Conservation (phyloP, 2,329 filamentous ascomycete species). For the Chaetomium sp. region DNA sequence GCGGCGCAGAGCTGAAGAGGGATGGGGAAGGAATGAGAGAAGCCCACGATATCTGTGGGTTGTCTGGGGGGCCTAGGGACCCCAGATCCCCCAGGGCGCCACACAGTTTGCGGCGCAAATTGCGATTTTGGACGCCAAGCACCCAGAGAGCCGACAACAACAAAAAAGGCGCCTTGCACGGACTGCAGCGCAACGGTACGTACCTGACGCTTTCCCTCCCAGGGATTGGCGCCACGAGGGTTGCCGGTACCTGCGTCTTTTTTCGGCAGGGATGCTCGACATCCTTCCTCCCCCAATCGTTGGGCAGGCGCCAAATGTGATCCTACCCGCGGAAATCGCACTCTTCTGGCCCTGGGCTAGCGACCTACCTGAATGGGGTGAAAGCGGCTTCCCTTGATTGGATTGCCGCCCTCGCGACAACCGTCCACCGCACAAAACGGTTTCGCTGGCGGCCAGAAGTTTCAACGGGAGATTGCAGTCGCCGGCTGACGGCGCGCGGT, state of each 20-base stretch:
- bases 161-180: conserved; percentile 15
- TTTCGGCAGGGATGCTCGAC: conserved; percentile 20
- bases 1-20: conserved; percentile 29
- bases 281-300: conserved; percentile 13
- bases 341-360: conserved; percentile 2
- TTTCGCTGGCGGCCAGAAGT: conserved; percentile 26
- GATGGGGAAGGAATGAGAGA: conserved; percentile 28
- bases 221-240: conserved; percentile 27
- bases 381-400: not conserved
- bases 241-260: conserved; percentile 32
- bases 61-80: conserved; percentile 5
- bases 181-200: conserved; percentile 19
- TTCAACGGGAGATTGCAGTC: conserved; percentile 37
- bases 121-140: conserved; percentile 30
- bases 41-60: conserved; percentile 28
- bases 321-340: not conserved
- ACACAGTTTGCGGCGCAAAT: conserved; percentile 28
- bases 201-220: conserved; percentile 24
- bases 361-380: conserved; percentile 4
- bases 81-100: not conserved
- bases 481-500: conserved; percentile 17
- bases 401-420: conserved; percentile 7
- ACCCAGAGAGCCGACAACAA: conserved; percentile 24
- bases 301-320: conserved; percentile 4
- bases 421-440: conserved; percentile 8